A percentile compares a stretch with the other conserved stretches of the same genome.
phyloP scores from a whole-genome alignment of 208 protist species.

The Herpetomonas tarakana region DNA sequence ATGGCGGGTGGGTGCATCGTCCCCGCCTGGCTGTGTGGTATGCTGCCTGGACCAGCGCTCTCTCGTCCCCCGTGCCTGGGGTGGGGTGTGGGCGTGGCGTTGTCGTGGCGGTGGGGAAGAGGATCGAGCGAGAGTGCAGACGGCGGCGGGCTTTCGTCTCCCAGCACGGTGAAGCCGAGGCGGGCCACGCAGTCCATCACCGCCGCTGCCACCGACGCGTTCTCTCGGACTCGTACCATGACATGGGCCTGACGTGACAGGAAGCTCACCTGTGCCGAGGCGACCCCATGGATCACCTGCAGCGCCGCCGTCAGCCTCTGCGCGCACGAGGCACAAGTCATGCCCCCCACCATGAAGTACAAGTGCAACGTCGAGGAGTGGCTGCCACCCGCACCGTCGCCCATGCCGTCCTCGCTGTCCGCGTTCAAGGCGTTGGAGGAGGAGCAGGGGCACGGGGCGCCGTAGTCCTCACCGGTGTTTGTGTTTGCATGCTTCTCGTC shows the following conservation, averaged over 20 bases:
- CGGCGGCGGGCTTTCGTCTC: neutral
- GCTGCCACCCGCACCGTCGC: neutral
- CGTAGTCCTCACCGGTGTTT: constrained; percentile 1
- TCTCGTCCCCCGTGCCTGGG: no score
- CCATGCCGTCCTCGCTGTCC: neutral
- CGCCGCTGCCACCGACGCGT: constrained; percentile 1
- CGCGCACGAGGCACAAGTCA: constrained; percentile 71
- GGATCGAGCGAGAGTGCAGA: no score
- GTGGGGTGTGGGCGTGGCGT: no score
- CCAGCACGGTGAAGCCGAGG: neutral
- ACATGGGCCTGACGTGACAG: constrained; percentile 12
- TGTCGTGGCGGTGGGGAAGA: no score
- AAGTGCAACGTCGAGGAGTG: neutral
- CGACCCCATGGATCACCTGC: constrained; percentile 18
- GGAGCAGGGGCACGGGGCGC: neutral
- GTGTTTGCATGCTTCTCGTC: constrained; percentile 7
- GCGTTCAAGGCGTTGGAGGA: constrained; percentile 3
- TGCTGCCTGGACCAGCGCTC: no score
- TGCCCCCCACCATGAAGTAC: constrained; percentile 36
- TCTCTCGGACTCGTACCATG: neutral
- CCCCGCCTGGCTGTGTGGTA: no score
- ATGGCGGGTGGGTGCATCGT: no score
- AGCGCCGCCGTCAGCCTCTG: constrained; percentile 34
- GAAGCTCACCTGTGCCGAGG: constrained; percentile 35
- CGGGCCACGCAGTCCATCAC: constrained; percentile 12